Evolutionary conservation across 2,329 filamentous ascomycete species (phyloP).

Genomic region (Neonectria coccinea): DNA sequence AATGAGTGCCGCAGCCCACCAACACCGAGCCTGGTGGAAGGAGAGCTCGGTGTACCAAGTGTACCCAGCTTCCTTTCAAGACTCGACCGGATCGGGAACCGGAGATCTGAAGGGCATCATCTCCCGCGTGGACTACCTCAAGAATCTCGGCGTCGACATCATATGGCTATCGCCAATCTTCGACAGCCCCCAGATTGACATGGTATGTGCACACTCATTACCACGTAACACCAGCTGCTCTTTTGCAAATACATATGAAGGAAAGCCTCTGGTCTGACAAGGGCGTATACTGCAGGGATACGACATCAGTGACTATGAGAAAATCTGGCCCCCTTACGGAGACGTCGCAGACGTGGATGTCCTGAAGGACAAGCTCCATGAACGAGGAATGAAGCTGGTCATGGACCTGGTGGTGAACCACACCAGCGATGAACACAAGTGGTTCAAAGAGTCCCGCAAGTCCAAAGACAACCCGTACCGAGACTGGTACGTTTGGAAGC

Average conservation of each 20-base stretch:
- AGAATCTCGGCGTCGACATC: conserved; percentile 67
- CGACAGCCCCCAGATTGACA: conserved; percentile 70
- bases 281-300: conserved; percentile 62
- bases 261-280: conserved; percentile 1
- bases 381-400: conserved; percentile 74
- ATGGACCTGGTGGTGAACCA: conserved; percentile 82
- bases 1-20: conserved; percentile 43
- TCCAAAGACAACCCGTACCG: conserved; percentile 66
- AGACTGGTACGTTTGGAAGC: conserved; percentile 75
- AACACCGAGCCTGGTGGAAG: conserved; percentile 66
- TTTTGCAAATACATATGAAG: conserved; percentile 11
- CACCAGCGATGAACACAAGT: conserved; percentile 68
- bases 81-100: conserved; percentile 66
- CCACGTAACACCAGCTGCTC: neutral
- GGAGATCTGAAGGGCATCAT: conserved; percentile 71
- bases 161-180: conserved; percentile 66
- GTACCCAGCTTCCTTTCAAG: conserved; percentile 72
- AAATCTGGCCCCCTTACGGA: conserved; percentile 75
- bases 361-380: conserved; percentile 70
- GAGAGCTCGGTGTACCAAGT: conserved; percentile 71
- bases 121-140: conserved; percentile 66
- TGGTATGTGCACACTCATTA: conserved; percentile 55
- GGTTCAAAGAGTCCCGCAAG: conserved; percentile 68
- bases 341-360: conserved; percentile 74
- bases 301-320: conserved; percentile 76